Evolutionary conservation across 768 basidiomycete species (phyloP).

Genomic region (Crassisporium funariophilum): DNA sequence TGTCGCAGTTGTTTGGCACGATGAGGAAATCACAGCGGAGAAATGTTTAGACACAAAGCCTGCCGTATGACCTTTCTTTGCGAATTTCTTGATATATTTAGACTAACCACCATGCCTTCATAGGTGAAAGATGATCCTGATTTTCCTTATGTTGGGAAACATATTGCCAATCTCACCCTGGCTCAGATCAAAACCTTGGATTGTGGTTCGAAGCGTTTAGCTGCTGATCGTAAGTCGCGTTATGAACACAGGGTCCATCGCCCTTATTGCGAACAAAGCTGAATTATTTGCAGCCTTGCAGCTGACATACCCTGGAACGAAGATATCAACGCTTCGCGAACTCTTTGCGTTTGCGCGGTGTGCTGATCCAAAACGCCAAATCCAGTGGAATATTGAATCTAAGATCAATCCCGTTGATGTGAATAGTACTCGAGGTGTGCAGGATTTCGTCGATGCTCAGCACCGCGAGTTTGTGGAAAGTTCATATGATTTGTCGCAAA

Average conservation of each 20-base stretch:
- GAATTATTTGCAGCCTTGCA: slow-evolving; percentile 50
- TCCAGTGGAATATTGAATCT: slow-evolving; percentile 80
- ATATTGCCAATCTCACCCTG: slow-evolving; percentile 74
- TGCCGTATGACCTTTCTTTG: slow-evolving; percentile 41
- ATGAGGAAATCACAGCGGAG: slow-evolving; percentile 58
- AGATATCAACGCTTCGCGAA: slow-evolving; percentile 72
- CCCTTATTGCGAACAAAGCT: neutral
- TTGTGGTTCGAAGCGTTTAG: slow-evolving; percentile 70
- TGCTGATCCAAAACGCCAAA: slow-evolving; percentile 61
- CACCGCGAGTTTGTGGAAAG: slow-evolving; percentile 58
- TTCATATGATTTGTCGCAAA: slow-evolving; percentile 56
- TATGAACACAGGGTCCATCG: neutral
- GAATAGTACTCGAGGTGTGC: slow-evolving; percentile 52
- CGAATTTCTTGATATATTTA: neutral
- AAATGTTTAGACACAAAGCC: slow-evolving; percentile 76
- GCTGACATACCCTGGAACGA: slow-evolving; percentile 65
- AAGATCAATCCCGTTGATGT: slow-evolving; percentile 63
- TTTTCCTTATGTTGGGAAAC: slow-evolving; percentile 79
- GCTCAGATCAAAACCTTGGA: slow-evolving; percentile 81
- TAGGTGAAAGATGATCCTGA: slow-evolving; percentile 59
- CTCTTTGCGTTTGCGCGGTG: slow-evolving; percentile 78
- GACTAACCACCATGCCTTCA: slow-evolving; percentile 5
- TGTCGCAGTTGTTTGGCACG: slow-evolving; percentile 79
- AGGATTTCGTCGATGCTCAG: slow-evolving; percentile 65
- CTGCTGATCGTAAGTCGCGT: slow-evolving; percentile 55